These are phyloP conservation scores for Schwanniomyces occidentalis DNA, from an alignment of 805 yeast genomes.

Conservation along the genomic window DNA sequence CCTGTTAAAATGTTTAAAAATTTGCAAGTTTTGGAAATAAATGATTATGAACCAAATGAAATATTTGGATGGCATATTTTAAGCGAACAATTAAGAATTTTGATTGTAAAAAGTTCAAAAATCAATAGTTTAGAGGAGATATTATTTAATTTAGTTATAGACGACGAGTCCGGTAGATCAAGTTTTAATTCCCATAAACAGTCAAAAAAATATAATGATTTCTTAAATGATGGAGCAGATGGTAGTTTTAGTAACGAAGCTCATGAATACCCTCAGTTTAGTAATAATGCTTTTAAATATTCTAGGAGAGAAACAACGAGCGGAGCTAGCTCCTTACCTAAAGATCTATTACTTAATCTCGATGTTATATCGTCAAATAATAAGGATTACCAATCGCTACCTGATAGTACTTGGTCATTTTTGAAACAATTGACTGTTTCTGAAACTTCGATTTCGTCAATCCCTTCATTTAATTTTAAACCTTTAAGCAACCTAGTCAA, in stretches of 20 bases:
- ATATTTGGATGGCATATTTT: slow-evolving; percentile 64
- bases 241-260: slow-evolving; percentile 10
- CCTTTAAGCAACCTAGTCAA: slow-evolving; percentile 43
- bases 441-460: slow-evolving; percentile 38
- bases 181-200: slow-evolving; percentile 23
- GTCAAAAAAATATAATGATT: slow-evolving; percentile 7
- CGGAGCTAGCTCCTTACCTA: slow-evolving; percentile 27
- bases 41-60: slow-evolving; percentile 63
- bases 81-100: slow-evolving; percentile 53
- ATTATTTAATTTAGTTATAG: slow-evolving; percentile 51
- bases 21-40: slow-evolving; percentile 59
- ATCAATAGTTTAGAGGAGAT: slow-evolving; percentile 54
- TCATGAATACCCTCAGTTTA: slow-evolving; percentile 9
- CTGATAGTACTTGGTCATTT: slow-evolving; percentile 41
- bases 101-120: slow-evolving; percentile 53
- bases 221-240: slow-evolving; percentile 10
- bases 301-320: slow-evolving; percentile 23
- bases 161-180: slow-evolving; percentile 47
- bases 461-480: slow-evolving; percentile 36
- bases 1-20: slow-evolving; percentile 64
- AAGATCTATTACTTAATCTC: slow-evolving; percentile 11
- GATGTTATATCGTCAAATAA: background rate
- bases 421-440: slow-evolving; percentile 42
- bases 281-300: slow-evolving; percentile 25
- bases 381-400: slow-evolving; percentile 23